Evolutionary conservation across 257 asterid genomes (phyloP).

Genomic region (Primulina huaijiensis): DNA sequence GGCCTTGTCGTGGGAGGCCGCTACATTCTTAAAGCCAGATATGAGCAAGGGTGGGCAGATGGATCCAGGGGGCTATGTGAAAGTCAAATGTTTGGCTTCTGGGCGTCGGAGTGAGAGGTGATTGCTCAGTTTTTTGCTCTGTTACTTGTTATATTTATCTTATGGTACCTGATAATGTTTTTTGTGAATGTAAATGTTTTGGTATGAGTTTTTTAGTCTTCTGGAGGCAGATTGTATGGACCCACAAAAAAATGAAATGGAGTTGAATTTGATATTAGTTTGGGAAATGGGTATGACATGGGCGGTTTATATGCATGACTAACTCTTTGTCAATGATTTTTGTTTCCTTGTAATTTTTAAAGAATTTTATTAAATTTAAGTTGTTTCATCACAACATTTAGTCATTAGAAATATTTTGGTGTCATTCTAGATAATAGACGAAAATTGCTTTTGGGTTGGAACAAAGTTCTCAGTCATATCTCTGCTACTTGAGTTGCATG

Average conservation of each 20-base stretch:
- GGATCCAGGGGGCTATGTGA: slow-evolving; percentile 96
- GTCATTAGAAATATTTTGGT: neutral
- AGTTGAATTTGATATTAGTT: neutral
- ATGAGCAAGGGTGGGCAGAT: slow-evolving; percentile 90
- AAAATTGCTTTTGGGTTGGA: slow-evolving; percentile 3
- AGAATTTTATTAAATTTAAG: no score
- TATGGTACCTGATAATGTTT: slow-evolving; percentile 8
- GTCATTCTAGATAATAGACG: neutral
- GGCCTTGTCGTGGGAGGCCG: slow-evolving; percentile 96
- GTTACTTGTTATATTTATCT: slow-evolving; percentile 9
- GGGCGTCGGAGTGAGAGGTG: slow-evolving; percentile 92
- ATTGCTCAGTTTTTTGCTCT: slow-evolving; percentile 26
- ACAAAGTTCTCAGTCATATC: neutral
- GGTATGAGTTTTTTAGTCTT: neutral
- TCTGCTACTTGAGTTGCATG: neutral
- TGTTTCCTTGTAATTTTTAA: no score
- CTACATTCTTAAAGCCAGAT: slow-evolving; percentile 82
- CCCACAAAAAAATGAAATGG: neutral
- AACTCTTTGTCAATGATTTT: neutral
- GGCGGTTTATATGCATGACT: neutral
- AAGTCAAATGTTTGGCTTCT: slow-evolving; percentile 88
- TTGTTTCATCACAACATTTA: neutral
- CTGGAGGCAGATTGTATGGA: no score
- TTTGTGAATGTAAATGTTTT: slow-evolving; percentile 4
- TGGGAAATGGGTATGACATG: neutral